A percentile compares a stretch with the other conserved stretches of the same genome.
Conservation (phyloP, 2,329 filamentous ascomycete species). For the Cephalotrichum gorgonifer region DNA sequence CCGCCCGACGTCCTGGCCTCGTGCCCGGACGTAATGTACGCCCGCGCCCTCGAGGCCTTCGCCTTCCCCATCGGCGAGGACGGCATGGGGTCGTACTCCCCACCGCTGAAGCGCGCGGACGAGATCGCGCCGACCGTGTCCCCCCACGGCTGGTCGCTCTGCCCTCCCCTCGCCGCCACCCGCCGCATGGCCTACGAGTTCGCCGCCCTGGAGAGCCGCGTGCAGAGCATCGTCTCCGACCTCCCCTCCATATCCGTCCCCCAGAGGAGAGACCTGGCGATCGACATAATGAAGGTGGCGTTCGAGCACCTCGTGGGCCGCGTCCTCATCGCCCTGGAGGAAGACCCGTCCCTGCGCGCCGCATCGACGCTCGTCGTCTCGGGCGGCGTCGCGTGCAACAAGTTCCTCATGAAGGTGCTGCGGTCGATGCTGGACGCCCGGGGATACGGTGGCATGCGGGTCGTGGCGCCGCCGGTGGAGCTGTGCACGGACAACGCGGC, state of each 20-base stretch:
- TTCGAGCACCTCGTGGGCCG: slow-evolving; percentile 83
- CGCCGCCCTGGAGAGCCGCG: slow-evolving; percentile 55
- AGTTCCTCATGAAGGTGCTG: slow-evolving; percentile 61
- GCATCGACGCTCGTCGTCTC: slow-evolving; percentile 65
- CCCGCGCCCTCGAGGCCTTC: slow-evolving; percentile 66
- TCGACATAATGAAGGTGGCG: slow-evolving; percentile 63
- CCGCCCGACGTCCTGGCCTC: slow-evolving; percentile 46
- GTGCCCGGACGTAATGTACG: slow-evolving; percentile 65
- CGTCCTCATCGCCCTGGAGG: slow-evolving; percentile 54
- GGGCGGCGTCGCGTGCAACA: slow-evolving; percentile 84
- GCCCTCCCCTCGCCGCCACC: slow-evolving; percentile 52
- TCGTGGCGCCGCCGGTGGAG: slow-evolving; percentile 64
- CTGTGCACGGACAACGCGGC: slow-evolving; percentile 93
- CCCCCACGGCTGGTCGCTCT: slow-evolving; percentile 51
- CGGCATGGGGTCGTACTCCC: slow-evolving; percentile 34
- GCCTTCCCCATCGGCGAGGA: slow-evolving; percentile 47
- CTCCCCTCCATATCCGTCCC: slow-evolving; percentile 32
- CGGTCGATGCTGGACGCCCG: slow-evolving; percentile 49
- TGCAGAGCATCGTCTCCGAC: slow-evolving; percentile 42
- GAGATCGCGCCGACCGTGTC: slow-evolving; percentile 38
- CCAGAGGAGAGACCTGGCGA: slow-evolving; percentile 61
- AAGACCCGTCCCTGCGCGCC: slow-evolving; percentile 14
- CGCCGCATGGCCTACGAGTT: slow-evolving; percentile 62
- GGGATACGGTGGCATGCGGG: slow-evolving; percentile 47
- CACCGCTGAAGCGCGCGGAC: slow-evolving; percentile 46